phyloP scores from a whole-genome alignment of 2,329 filamentous ascomycete genomes.

The Pseudocercospora fuligena region DNA sequence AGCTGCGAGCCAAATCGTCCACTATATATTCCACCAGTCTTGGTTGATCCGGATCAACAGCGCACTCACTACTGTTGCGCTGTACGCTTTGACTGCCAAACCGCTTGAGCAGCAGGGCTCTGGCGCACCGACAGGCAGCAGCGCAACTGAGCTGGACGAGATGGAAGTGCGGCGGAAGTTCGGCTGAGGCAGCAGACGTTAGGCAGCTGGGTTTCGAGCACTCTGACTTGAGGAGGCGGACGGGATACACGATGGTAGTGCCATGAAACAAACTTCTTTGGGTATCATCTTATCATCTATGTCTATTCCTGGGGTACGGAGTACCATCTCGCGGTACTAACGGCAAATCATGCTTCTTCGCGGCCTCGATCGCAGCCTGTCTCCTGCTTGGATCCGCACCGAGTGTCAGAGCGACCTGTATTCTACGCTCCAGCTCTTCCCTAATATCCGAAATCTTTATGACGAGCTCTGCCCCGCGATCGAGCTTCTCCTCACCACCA shows the following conservation, averaged over 20 bases:
- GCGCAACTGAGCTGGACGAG: not conserved
- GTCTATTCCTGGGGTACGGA: not conserved
- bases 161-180: not conserved
- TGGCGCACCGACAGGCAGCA: too few relatives aligned
- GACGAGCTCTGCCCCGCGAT: conserved; percentile 21
- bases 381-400: conserved; percentile 20
- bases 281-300: not conserved
- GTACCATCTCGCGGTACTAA: conserved; percentile 1
- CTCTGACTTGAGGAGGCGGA: not conserved
- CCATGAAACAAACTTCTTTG: too few relatives aligned
- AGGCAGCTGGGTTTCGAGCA: not conserved
- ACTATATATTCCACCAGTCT: not conserved
- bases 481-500: conserved; percentile 4
- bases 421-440: conserved; percentile 49
- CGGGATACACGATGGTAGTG: not conserved
- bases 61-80: not conserved
- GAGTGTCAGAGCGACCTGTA: conserved; percentile 42
- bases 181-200: not conserved
- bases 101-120: not conserved
- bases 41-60: not conserved
- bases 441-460: conserved; percentile 51
- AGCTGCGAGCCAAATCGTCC: not conserved
- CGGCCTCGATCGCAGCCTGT: conserved; percentile 49
- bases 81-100: not conserved
- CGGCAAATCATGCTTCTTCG: conserved; percentile 45